Base-by-base conservation (phyloP, 176 grass and related monocot genomes). In the Rhynchospora breviuscula region DNA sequence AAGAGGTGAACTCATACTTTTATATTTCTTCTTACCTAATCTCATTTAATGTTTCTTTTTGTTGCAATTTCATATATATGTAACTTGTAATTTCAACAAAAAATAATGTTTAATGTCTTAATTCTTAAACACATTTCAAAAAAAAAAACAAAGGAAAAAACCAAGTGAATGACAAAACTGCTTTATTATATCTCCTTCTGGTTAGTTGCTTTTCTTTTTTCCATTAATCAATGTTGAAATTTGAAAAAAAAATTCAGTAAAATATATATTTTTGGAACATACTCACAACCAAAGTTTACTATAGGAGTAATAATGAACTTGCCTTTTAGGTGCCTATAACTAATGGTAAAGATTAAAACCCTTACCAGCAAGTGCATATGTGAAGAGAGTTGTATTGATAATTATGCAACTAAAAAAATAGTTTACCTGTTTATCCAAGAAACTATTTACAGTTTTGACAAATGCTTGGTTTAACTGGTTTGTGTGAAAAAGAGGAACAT, bases 1-100 rank as follows among this genome's bases (percentile, higher is more conserved):
- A 94, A 53, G 86, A 94, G 94, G 94, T 97, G 86, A 66, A 81
- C 25, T 43, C 17, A 44, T 12, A 35, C 46, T 51, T 49, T 10
- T 18, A 47, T 51, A n/a, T 64, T 25, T 46, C 44, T 78, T 78
- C 47, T 26, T 22, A 79, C 33, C 58, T 71, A n/a, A 45, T 81
- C 26, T 40, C 5, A 72, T 67, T 48, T 9, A 23, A 21, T 47
- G 33, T 45, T 81, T 47, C 11, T 13, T 80, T 62, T 81, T 81
- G 31, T 81, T 26, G 62, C 11, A 80, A 31, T 81, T 63, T 15
- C 44, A 61, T 40, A 47, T 22, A 60, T 43, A 76, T 54, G 47
- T 76, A 53, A 25, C 11, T 21, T 43, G 43, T 46, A 0, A 75
- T 75, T 12, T 26, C 35, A 40, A 40, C 35, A 5, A 23, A 51